Percentiles rank a stretch among this genome's conserved stretches.
Evolutionary conservation across 139 green algal species (phyloP).

Genomic region (Chlorella ohadii): DNA sequence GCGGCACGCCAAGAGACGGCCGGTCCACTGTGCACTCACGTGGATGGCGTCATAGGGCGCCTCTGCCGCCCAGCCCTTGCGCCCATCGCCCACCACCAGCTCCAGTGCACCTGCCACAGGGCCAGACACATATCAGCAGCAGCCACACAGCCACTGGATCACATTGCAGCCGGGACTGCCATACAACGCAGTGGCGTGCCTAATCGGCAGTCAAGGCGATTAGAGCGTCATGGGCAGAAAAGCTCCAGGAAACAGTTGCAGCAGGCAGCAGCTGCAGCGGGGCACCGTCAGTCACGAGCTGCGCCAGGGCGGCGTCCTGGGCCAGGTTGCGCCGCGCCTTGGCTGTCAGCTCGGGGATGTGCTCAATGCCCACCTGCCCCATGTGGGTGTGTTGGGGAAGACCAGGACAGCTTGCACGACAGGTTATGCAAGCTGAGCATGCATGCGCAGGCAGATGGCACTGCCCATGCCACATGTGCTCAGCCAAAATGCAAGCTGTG

Average conservation of each 20-base stretch:
- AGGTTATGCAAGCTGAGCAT: too few species aligned
- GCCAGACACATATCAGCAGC: too few species aligned
- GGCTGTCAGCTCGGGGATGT: slow-evolving; percentile 58
- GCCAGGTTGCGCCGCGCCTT: slow-evolving; percentile 13
- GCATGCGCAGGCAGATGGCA: too few species aligned
- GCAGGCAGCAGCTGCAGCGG: slow-evolving; percentile 31
- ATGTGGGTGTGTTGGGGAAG: too few species aligned
- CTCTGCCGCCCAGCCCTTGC: slow-evolving; percentile 48
- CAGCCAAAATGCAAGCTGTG: too few species aligned
- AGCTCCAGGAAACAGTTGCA: slow-evolving; percentile 25
- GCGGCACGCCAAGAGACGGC: too few species aligned
- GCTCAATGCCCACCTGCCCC: slow-evolving; percentile 65
- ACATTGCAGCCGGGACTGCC: too few species aligned
- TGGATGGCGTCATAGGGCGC: slow-evolving; percentile 90
- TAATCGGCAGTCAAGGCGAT: too few species aligned
- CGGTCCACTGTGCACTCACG: slow-evolving; percentile 60
- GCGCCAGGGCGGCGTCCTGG: not conserved
- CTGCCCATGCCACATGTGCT: too few species aligned
- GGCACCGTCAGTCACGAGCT: slow-evolving; percentile 11
- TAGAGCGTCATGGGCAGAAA: not conserved
- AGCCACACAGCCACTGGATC: too few species aligned
- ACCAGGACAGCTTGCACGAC: too few species aligned
- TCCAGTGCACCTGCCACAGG: slow-evolving; percentile 20
- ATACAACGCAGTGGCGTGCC: too few species aligned
- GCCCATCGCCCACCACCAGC: slow-evolving; percentile 45